Evolutionary conservation across 495 filamentous ascomycete genomes (phyloP).

Genomic region (Extremus antarcticus): DNA sequence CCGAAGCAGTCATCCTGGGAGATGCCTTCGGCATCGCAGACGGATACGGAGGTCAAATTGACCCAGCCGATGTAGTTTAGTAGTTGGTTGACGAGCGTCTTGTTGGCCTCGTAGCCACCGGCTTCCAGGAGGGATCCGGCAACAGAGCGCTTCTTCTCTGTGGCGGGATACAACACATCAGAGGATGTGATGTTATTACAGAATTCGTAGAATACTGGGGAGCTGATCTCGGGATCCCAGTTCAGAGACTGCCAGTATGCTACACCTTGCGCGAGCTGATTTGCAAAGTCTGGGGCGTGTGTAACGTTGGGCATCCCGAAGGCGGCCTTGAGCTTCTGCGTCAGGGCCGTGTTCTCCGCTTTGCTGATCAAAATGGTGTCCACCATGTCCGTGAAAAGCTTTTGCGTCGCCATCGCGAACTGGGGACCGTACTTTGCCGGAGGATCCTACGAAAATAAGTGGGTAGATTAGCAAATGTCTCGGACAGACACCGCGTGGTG

Average conservation of each 20-base stretch:
- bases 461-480: too few relatives aligned
- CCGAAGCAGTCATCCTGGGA: conserved; percentile 47
- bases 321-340: conserved; percentile 42
- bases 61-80: conserved; percentile 59
- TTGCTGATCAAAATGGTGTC: conserved; percentile 54
- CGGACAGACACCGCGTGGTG: too few relatives aligned
- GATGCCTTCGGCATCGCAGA: conserved; percentile 26
- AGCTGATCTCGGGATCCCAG: conserved; percentile 56
- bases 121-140: conserved; percentile 37
- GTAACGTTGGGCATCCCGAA: conserved; percentile 52
- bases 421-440: conserved; percentile 44
- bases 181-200: conserved; percentile 47
- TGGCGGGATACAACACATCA: conserved; percentile 38
- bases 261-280: conserved; percentile 40
- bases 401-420: conserved; percentile 44
- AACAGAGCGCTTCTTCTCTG: conserved; percentile 29
- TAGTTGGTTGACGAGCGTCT: conserved; percentile 41
- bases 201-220: conserved; percentile 43
- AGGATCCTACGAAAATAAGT: too few relatives aligned
- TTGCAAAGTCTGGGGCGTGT: conserved; percentile 52
- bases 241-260: conserved; percentile 49
- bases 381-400: conserved; percentile 48
- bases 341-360: conserved; percentile 34
- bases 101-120: conserved; percentile 42
- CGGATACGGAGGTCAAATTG: conserved; percentile 33